These are phyloP conservation scores for Psilocybe sp. DNA, from an alignment of 768 basidiomycete genomes.

Conservation along the genomic window DNA sequence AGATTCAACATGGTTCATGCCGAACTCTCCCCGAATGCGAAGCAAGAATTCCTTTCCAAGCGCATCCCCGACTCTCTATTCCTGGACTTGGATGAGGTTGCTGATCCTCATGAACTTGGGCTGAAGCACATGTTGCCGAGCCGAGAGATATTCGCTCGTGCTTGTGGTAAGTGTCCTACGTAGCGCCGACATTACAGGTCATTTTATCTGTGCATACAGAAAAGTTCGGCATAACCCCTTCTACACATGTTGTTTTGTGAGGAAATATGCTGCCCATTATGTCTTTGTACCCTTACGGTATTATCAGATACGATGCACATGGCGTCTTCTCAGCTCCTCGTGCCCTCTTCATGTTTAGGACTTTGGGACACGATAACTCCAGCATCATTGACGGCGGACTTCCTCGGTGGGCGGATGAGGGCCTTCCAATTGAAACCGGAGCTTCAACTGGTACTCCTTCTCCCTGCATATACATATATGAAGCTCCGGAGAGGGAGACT, in stretches of 20 bases:
- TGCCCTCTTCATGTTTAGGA: conserved; percentile 91
- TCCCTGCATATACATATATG: conserved; percentile 34
- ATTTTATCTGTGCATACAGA: conserved; percentile 30
- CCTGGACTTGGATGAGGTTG: conserved; percentile 79
- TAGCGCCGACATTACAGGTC: not conserved
- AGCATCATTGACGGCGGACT: conserved; percentile 93
- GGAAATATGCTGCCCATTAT: conserved; percentile 16
- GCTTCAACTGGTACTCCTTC: conserved; percentile 22
- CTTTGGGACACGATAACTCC: conserved; percentile 84
- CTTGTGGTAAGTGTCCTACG: conserved; percentile 61
- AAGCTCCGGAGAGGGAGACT: conserved; percentile 44
- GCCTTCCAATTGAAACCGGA: conserved; percentile 47
- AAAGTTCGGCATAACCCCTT: conserved; percentile 65
- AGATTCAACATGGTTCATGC: conserved; percentile 95
- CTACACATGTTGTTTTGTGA: conserved; percentile 82
- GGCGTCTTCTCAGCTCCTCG: conserved; percentile 93
- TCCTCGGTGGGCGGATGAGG: conserved; percentile 74
- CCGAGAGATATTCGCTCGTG: conserved; percentile 64
- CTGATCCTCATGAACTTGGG: conserved; percentile 70
- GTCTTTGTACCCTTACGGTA: not conserved
- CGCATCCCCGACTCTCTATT: conserved; percentile 72
- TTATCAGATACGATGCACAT: conserved; percentile 76
- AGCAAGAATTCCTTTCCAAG: conserved; percentile 63
- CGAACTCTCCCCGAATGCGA: conserved; percentile 72
- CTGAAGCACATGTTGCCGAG: conserved; percentile 95